Percentiles rank a stretch among this genome's conserved stretches.
Evolutionary conservation across 2,329 filamentous ascomycete species (phyloP).

Genomic region (Neospermospora avenae): DNA sequence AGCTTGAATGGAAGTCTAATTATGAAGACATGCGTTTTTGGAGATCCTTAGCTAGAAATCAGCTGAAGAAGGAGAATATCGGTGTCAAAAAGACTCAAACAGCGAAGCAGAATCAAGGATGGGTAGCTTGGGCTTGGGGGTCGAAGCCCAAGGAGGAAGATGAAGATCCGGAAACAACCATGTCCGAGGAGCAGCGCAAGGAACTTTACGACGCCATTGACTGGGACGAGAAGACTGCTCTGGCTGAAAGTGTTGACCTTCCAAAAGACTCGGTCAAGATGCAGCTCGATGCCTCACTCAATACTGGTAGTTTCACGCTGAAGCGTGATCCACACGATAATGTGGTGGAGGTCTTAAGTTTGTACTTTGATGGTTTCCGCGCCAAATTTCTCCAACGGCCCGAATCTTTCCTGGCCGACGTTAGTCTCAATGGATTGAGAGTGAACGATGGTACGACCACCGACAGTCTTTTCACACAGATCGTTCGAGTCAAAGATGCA

Average conservation of each 20-base stretch:
- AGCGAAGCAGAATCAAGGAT: conserved; percentile 69
- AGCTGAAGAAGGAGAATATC: conserved; percentile 92
- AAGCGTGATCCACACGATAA: conserved; percentile 80
- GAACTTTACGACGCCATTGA: conserved; percentile 97
- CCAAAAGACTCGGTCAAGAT: conserved; percentile 91
- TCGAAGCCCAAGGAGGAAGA: conserved; percentile 58
- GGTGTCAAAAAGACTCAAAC: conserved; percentile 71
- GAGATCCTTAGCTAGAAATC: conserved; percentile 89
- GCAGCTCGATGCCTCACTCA: conserved; percentile 88
- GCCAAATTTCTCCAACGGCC: conserved; percentile 86
- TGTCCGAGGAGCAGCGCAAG: conserved; percentile 93
- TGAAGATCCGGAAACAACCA: conserved; percentile 74
- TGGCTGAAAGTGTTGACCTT: conserved; percentile 83
- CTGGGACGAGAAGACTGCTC: conserved; percentile 92
- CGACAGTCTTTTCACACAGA: conserved; percentile 87
- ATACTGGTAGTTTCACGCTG: conserved; percentile 92
- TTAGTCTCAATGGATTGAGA: conserved; percentile 88
- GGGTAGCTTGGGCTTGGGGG: conserved; percentile 91
- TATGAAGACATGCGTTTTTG: conserved; percentile 98
- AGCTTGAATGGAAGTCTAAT: conserved; percentile 79
- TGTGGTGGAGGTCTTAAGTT: conserved; percentile 75
- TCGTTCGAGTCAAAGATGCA: conserved; percentile 91
- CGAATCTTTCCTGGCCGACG: conserved; percentile 83
- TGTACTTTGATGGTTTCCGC: conserved; percentile 93
- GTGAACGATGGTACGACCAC: conserved; percentile 95